Base-by-base conservation (phyloP, 2,329 filamentous ascomycete species). In the Ilyonectria destructans region DNA sequence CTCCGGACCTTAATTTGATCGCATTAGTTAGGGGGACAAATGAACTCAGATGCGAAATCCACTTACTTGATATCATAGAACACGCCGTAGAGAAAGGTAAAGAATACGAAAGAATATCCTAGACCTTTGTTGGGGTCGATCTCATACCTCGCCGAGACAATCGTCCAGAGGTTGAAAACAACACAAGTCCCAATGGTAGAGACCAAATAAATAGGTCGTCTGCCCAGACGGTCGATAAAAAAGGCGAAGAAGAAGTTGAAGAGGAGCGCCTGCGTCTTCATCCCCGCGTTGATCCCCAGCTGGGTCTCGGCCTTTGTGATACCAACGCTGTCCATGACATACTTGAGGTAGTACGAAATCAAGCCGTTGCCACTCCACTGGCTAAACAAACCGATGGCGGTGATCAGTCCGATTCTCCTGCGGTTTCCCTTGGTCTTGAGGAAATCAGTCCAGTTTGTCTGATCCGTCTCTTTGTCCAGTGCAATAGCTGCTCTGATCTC, bases 321-420 rank as follows among this genome's bases (percentile, higher is more conserved):
- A 0, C 70, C 70, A 2, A 73, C 69, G 0, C 66, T 58, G 2
- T 73, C 71, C 15, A 63, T 86, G 66, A 91, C 84, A 49, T 84
- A 82, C 52, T 88, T 87, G 65, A 89, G 87, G 75, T 92, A 92
- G 77, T 91, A 91, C 56, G 85, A 87, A 70, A 92, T 88, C 4
- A 92, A 80, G 10, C 87, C 89, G 73, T 91, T 92, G 40, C 90
- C 90, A 55, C 85, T 88, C 81, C 89, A 92, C 77, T 92, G 89
- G 0, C 88, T 90, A 70, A 91, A 90, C 66, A 91, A 79, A 65
- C 89, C 90, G n/a, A 92, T 83, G 0, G 88, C 89, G 35, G 90
- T 77, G 19, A 91, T 82, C 57, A 92, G 85, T 33, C 86, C 82
- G 45, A 92, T 81, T 6, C 90, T 85, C 78, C 89, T 88, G 57